Evolutionary conservation across 345 rosid genomes (phyloP).

Genomic region (Salix arbutifolia): DNA sequence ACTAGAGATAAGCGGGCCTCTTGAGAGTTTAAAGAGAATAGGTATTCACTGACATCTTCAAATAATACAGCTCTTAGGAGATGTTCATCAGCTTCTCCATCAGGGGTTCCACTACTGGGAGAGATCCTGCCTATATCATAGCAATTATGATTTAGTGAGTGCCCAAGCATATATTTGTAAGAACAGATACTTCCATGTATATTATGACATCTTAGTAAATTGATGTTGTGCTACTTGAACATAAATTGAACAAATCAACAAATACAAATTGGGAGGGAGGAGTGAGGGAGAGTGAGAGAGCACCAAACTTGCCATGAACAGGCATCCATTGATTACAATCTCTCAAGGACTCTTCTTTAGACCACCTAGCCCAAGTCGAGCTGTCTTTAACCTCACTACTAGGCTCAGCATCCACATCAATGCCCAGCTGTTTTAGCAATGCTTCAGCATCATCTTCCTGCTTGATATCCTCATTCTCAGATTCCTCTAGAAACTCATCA

Average conservation of each 20-base stretch:
- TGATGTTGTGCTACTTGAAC: not conserved
- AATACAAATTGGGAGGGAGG: not conserved
- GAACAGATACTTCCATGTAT: too few species aligned
- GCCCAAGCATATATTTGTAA: not conserved
- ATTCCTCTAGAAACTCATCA: conserved; percentile 42
- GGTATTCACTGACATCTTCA: conserved; percentile 76
- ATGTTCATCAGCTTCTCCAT: conserved; percentile 62
- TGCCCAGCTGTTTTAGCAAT: conserved; percentile 75
- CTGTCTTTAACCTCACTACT: conserved; percentile 63
- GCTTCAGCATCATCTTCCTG: conserved; percentile 85
- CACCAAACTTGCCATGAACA: conserved; percentile 45
- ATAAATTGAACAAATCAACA: not conserved
- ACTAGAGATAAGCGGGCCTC: conserved; percentile 73
- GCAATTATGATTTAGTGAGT: not conserved
- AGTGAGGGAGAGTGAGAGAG: conserved; percentile 29
- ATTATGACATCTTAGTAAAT: too few species aligned
- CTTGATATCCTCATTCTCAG: conserved; percentile 40
- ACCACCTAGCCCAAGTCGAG: conserved; percentile 88
- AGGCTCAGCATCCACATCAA: conserved; percentile 59
- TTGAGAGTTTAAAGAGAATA: conserved; percentile 66
- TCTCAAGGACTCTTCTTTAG: conserved; percentile 70
- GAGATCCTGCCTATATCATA: conserved; percentile 39
- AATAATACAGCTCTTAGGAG: conserved; percentile 56
- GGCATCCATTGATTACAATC: conserved; percentile 90
- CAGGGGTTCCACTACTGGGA: conserved; percentile 34